A percentile compares a stretch with the other conserved stretches of the same genome.
phyloP scores from a whole-genome alignment of 192 early-diverging fungal species.

The Entomortierella beljakovae region DNA sequence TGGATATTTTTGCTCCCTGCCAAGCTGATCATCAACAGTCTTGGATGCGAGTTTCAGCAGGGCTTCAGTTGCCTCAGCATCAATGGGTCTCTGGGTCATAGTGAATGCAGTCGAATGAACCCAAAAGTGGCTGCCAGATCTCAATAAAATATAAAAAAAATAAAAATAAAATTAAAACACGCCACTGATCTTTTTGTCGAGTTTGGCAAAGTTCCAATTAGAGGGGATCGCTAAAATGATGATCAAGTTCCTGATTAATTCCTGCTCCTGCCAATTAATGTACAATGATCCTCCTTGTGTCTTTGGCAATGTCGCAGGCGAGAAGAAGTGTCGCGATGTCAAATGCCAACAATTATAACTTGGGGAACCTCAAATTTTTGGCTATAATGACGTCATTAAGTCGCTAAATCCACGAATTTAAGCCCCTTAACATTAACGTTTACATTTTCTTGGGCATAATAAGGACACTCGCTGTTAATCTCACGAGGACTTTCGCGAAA shows the following conservation, averaged over 20 bases:
- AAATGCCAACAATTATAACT: neutral
- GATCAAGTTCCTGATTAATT: neutral
- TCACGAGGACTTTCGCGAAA: neutral
- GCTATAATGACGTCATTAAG: too few species aligned
- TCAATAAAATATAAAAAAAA: neutral
- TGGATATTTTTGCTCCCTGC: slow-evolving; percentile 56
- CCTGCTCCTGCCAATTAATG: neutral
- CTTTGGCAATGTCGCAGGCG: neutral
- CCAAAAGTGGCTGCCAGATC: neutral
- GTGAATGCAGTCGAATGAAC: neutral
- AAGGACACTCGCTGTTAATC: too few species aligned
- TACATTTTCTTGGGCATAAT: too few species aligned
- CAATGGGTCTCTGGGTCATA: slow-evolving; percentile 43
- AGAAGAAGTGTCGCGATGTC: neutral
- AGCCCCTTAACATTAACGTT: too few species aligned
- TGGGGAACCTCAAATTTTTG: too few species aligned
- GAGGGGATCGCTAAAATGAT: too few species aligned
- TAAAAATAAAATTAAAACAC: too few species aligned
- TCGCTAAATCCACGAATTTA: too few species aligned
- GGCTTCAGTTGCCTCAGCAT: slow-evolving; percentile 37
- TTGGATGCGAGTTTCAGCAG: slow-evolving; percentile 52
- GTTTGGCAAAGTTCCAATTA: neutral
- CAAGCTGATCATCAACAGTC: slow-evolving; percentile 54
- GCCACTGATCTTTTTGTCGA: too few species aligned
- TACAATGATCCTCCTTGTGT: neutral